Evolutionary conservation across 139 green algal genomes (phyloP), one percentile per base, ranked within the genome.

Genomic region (Gonium pectorale): DNA sequence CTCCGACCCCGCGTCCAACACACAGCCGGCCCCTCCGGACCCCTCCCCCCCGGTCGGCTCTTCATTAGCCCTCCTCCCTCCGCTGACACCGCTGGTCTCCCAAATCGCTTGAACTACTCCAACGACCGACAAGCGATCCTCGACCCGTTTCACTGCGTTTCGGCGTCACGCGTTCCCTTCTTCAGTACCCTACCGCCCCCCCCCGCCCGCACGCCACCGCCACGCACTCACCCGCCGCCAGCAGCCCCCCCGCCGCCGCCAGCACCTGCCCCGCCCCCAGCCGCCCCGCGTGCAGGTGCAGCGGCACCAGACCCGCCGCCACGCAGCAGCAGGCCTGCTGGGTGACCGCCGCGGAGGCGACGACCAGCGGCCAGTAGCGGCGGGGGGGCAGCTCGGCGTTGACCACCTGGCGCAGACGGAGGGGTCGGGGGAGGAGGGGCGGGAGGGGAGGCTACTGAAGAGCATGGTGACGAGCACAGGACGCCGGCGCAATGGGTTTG

Each of bases 291-390:
- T 6, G 51, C 33, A 80, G 74, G 72, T 94, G 87, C 52, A 90
- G 77, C 21, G 93, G 90, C 35, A 94, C 88, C 6, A 75, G 62
- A 11, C 89, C 84, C 9, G 92, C 86, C 0, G 90, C 79, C 7
- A 81, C 80, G 5, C 96, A 93, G 3, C 85, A 92, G 38, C 54
- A 87, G 24, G 97, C 78, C 89, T 98, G 96, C 88, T 98, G 93
- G 27, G 88, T 91, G 22, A 98, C 85, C 1, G 91, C 86, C 33
- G 88, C 68, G 0, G 93, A 91, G 37, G 88, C 92, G 46, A 90
- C 49, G 35, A 96, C 96, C 27, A 98, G 90, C 8, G 62, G 68
- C 92, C 91, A 94, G 77, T 93, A 95, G 85, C 88, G 79, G 33
- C 92, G 81, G 43, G 75, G 49, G 3, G 88, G 86, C 35, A 93